These are phyloP conservation scores for Coemansia guatemalensis DNA, from an alignment of 192 early-diverging fungal species.

Conservation along the genomic window DNA sequence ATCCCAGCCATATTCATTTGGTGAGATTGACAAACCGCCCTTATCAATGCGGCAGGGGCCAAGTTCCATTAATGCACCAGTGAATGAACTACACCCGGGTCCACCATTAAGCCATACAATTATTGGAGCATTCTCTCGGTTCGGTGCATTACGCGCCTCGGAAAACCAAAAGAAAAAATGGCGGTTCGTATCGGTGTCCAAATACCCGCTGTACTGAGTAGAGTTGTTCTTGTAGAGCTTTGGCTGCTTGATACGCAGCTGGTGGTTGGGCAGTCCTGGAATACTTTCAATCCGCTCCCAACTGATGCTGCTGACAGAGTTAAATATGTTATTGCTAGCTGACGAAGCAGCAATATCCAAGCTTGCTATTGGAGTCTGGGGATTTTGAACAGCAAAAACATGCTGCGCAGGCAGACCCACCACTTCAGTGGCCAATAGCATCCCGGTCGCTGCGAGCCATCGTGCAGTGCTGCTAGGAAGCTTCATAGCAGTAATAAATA, in stretches of 20 bases:
- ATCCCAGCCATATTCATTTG: constrained; percentile 87
- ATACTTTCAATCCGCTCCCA: constrained; percentile 30
- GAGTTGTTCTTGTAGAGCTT: constrained; percentile 84
- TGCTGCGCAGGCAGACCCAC: constrained; percentile 27
- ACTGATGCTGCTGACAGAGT: constrained; percentile 19
- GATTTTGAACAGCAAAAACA: constrained; percentile 23
- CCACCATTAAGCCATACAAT: constrained; percentile 81
- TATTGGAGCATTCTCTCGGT: constrained; percentile 67
- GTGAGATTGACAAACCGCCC: constrained; percentile 64
- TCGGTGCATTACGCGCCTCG: constrained; percentile 75
- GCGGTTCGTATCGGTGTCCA: constrained; percentile 63
- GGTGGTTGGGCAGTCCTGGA: constrained; percentile 67
- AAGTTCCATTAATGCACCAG: constrained; percentile 78
- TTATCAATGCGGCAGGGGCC: constrained; percentile 86
- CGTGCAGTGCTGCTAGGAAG: constrained; percentile 1
- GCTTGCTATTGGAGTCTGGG: not conserved
- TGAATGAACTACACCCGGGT: constrained; percentile 79
- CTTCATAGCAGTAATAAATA: constrained; percentile 5
- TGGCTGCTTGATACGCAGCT: constrained; percentile 74
- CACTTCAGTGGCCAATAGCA: constrained; percentile 17
- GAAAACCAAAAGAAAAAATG: constrained; percentile 98
- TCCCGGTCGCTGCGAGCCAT: constrained; percentile 12
- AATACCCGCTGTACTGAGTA: constrained; percentile 84
- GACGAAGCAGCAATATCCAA: not conserved
- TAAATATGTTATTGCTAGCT: constrained; percentile 14